Conservation (phyloP, 108 stramenopile species). For the Nitzschia palea region DNA sequence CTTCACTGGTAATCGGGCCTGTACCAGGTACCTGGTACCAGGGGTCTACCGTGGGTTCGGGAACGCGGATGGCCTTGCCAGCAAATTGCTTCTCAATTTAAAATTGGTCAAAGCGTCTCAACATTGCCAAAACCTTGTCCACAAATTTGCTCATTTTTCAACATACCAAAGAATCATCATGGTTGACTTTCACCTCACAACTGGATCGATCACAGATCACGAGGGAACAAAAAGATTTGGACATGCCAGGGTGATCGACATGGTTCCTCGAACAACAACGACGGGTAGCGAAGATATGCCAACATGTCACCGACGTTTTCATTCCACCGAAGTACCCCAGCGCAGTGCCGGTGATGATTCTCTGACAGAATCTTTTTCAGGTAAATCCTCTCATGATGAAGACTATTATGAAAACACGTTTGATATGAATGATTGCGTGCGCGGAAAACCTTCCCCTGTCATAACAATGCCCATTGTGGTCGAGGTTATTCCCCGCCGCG, state of each 20-base stretch:
- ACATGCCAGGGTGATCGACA: too few relatives aligned
- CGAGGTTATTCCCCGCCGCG: conserved; percentile 1
- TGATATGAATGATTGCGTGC: background rate
- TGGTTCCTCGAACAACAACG: background rate
- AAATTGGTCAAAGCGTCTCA: background rate
- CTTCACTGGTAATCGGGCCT: background rate
- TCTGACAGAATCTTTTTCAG: background rate
- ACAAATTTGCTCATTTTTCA: background rate
- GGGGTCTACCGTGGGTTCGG: background rate
- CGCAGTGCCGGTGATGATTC: background rate
- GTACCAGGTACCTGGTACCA: background rate
- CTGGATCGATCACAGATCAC: too few relatives aligned
- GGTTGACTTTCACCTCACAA: background rate
- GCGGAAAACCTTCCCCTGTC: background rate
- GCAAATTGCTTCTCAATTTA: background rate
- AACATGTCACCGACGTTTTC: background rate
- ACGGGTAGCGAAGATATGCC: background rate
- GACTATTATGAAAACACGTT: background rate
- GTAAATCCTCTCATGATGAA: background rate
- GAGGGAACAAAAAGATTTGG: too few relatives aligned
- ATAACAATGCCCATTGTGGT: background rate
- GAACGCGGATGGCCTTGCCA: too few relatives aligned
- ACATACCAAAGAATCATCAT: background rate
- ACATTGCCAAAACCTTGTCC: background rate
- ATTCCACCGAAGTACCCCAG: background rate